Conservation (phyloP, 2,329 filamentous ascomycete species). For the Colletotrichum tropicale region DNA sequence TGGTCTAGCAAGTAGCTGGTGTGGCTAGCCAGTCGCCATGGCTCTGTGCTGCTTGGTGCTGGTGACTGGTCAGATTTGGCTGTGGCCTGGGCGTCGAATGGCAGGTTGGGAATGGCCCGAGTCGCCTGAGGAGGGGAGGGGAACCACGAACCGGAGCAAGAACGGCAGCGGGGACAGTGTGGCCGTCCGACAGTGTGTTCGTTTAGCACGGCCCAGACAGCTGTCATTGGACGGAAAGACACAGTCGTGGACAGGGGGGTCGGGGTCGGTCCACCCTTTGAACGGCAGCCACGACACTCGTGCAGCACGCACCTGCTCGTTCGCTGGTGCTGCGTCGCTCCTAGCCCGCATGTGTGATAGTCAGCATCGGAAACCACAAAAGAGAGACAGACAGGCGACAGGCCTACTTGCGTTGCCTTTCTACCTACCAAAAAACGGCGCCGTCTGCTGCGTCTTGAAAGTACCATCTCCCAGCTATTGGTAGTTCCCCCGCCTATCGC, state of each 20-base stretch:
- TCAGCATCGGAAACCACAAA: too few species aligned
- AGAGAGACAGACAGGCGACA: background rate
- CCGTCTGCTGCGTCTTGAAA: background rate
- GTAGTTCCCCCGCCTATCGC: constrained; percentile 4
- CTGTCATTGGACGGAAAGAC: background rate
- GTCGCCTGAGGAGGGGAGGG: background rate
- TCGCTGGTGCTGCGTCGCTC: constrained; percentile 17
- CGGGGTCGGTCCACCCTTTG: constrained; percentile 38
- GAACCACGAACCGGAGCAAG: background rate
- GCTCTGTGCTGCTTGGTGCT: background rate
- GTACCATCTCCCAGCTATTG: background rate
- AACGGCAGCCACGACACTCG: constrained; percentile 52
- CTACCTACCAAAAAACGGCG: background rate
- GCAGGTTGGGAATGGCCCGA: background rate
- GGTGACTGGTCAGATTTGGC: constrained; percentile 17
- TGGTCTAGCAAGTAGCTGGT: background rate
- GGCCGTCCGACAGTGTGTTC: background rate
- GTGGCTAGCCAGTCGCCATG: background rate
- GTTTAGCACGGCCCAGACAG: constrained; percentile 15
- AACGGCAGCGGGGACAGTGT: constrained; percentile 5
- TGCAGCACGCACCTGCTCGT: constrained; percentile 36
- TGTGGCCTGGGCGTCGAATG: constrained; percentile 4
- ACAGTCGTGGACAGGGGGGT: constrained; percentile 1
- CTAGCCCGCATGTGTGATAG: constrained; percentile 6
- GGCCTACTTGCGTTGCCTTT: background rate